Evolutionary conservation across 208 protist genomes (phyloP).

Genomic region (Trichomonas tenax): DNA sequence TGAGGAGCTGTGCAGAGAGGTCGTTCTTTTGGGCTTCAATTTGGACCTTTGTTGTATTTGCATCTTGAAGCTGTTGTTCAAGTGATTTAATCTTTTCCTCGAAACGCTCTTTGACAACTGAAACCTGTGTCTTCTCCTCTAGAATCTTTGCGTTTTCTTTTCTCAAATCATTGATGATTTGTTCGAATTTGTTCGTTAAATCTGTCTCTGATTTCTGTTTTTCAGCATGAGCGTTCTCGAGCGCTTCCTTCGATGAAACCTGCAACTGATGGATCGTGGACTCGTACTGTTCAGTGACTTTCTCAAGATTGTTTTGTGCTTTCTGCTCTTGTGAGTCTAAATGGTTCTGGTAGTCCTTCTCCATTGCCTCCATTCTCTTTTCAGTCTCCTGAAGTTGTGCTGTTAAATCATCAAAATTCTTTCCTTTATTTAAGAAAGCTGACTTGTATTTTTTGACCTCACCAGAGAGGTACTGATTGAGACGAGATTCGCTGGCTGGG

Average conservation of each 20-base stretch:
- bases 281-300: background rate
- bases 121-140: background rate
- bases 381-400: background rate
- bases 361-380: no score
- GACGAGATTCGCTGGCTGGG: background rate
- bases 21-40: background rate
- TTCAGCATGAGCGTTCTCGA: background rate
- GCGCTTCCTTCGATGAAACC: no score
- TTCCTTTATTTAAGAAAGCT: background rate
- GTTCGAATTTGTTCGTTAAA: background rate
- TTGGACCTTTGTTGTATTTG: background rate
- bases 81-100: background rate
- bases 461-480: background rate
- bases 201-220: background rate
- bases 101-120: background rate
- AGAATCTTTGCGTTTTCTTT: background rate
- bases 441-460: background rate
- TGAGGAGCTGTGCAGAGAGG: background rate
- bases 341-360: background rate
- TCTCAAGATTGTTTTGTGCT: background rate
- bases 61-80: background rate
- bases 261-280: background rate
- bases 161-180: background rate
- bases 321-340: background rate
- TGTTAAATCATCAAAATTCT: background rate